phyloP scores from a whole-genome alignment of 2,329 filamentous ascomycete species.

The Fusarium sulawesiense region DNA sequence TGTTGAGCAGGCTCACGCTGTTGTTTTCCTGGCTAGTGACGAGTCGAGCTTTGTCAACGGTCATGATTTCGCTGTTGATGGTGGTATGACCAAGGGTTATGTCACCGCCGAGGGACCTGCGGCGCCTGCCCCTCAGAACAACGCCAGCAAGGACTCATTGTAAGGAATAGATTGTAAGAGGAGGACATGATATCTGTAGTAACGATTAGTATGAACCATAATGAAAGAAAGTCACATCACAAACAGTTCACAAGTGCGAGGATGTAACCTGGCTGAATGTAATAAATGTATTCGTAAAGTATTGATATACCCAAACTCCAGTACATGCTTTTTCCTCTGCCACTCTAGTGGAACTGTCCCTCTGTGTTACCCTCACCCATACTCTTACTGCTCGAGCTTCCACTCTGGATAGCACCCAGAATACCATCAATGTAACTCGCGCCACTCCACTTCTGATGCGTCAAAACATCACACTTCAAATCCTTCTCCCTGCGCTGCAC shows the following conservation, averaged over 20 bases:
- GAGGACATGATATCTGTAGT: slow-evolving; percentile 11
- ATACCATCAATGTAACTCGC: slow-evolving; percentile 86
- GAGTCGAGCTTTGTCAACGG: slow-evolving; percentile 92
- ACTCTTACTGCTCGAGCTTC: slow-evolving; percentile 87
- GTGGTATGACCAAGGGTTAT: slow-evolving; percentile 95
- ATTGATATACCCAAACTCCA: slow-evolving; percentile 43
- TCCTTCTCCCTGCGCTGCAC: slow-evolving; percentile 93
- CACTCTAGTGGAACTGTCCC: slow-evolving; percentile 64
- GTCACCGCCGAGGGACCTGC: slow-evolving; percentile 73
- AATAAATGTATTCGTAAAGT: slow-evolving; percentile 30
- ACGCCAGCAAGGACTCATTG: slow-evolving; percentile 64
- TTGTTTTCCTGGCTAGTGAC: slow-evolving; percentile 87
- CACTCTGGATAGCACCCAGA: slow-evolving; percentile 88
- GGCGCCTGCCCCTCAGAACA: slow-evolving; percentile 67
- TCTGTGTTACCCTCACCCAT: slow-evolving; percentile 98
- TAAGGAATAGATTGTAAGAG: not conserved
- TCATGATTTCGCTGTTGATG: slow-evolving; percentile 93
- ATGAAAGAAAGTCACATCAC: slow-evolving; percentile 24
- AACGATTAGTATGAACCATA: slow-evolving; percentile 38
- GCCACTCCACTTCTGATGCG: slow-evolving; percentile 88
- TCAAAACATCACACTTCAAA: slow-evolving; percentile 88
- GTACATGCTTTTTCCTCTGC: slow-evolving; percentile 42
- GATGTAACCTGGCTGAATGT: slow-evolving; percentile 11
- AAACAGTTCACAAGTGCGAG: slow-evolving; percentile 18
- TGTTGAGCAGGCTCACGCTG: slow-evolving; percentile 91